phyloP scores from a whole-genome alignment of 2,329 filamentous ascomycete genomes.

The Cadophora luteo-olivacea region DNA sequence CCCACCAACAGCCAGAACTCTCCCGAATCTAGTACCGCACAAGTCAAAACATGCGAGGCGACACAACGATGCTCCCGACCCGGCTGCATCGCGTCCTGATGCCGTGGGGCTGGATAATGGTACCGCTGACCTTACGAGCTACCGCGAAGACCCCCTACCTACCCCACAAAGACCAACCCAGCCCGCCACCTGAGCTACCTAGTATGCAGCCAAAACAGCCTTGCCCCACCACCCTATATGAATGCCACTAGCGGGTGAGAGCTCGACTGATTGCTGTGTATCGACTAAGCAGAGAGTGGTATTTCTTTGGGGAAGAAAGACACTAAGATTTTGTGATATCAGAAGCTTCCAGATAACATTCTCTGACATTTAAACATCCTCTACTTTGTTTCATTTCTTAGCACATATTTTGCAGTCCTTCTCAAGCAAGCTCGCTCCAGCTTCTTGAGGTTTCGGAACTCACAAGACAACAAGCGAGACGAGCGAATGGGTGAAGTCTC shows the following conservation, averaged over 20 bases:
- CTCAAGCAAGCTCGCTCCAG: neutral
- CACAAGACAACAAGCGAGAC: too few relatives aligned
- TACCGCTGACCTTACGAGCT: conserved; percentile 1
- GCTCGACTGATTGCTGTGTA: neutral
- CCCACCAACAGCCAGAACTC: conserved; percentile 10
- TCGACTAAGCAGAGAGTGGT: neutral
- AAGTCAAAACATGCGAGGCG: neutral
- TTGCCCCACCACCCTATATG: conserved; percentile 26
- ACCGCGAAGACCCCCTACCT: neutral
- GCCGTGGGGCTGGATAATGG: conserved; percentile 22
- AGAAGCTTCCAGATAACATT: neutral
- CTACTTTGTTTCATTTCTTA: neutral
- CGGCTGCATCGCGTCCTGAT: conserved; percentile 1
- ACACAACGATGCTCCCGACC: neutral
- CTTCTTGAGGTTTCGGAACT: too few relatives aligned
- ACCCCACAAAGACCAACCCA: conserved; percentile 21
- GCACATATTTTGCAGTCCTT: neutral
- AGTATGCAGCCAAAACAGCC: neutral
- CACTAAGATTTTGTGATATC: neutral
- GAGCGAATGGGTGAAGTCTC: conserved; percentile 5
- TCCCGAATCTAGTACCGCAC: neutral
- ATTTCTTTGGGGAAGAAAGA: neutral
- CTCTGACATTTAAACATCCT: neutral
- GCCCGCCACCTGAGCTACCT: neutral
- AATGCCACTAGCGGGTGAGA: conserved; percentile 6